Evolutionary conservation across 768 basidiomycete genomes (phyloP).

Genomic region (Saitozyma sp.): DNA sequence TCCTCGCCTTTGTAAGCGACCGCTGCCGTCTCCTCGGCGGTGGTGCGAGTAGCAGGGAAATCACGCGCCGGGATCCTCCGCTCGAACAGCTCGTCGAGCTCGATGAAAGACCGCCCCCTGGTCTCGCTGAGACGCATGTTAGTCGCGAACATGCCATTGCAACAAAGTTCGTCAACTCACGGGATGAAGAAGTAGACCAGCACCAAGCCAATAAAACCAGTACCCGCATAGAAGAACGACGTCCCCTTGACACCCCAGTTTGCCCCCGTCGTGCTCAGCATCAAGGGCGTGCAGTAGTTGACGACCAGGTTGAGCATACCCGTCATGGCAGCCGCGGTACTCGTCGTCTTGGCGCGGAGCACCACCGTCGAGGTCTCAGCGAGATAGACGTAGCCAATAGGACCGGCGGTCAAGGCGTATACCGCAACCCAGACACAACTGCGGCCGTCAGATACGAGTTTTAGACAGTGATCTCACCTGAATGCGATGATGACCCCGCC

Average conservation of each 20-base stretch:
- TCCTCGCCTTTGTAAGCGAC: no score
- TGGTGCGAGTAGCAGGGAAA: conserved; percentile 9
- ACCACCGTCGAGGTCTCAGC: conserved; percentile 14
- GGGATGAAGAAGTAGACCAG: conserved; percentile 5
- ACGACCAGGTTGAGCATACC: background rate
- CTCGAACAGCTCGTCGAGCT: conserved; percentile 41
- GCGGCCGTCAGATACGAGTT: background rate
- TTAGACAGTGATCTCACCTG: background rate
- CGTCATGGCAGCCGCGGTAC: conserved; percentile 11
- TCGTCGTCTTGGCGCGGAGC: conserved; percentile 22
- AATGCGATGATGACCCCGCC: conserved; percentile 1
- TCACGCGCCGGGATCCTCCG: conserved; percentile 31
- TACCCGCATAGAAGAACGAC: conserved; percentile 7
- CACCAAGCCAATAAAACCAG: background rate
- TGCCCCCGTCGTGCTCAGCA: conserved; percentile 1
- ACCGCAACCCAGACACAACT: conserved; percentile 7
- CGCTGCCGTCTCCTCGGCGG: background rate
- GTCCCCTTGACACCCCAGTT: conserved; percentile 18
- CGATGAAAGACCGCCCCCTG: conserved; percentile 11
- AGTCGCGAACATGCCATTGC: no score
- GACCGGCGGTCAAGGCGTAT: conserved; percentile 15
- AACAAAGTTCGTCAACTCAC: background rate
- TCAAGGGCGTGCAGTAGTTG: conserved; percentile 11
- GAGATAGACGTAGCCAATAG: conserved; percentile 18
- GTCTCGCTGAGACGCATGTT: conserved; percentile 19